These are phyloP conservation scores for Sinapis alba DNA, from an alignment of 441 rosid species.

Conservation along the genomic window DNA sequence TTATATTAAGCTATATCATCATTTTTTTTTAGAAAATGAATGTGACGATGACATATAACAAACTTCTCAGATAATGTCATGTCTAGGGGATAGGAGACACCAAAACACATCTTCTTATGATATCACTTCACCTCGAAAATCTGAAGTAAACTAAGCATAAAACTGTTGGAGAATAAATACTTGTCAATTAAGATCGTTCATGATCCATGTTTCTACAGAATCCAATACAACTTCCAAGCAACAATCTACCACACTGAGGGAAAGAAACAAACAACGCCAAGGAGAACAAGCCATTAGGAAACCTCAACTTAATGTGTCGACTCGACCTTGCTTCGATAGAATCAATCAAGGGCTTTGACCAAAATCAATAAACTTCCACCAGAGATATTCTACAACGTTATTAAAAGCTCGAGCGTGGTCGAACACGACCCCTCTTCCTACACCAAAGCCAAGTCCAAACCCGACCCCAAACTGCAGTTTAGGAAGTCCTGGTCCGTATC, in stretches of 20 bases:
- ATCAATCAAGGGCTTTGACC: background rate
- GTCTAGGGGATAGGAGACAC: too few relatives aligned
- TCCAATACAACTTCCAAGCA: too few relatives aligned
- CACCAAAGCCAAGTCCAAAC: background rate
- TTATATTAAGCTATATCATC: too few relatives aligned
- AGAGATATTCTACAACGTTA: background rate
- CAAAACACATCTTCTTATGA: background rate
- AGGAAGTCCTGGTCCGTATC: constrained; percentile 6
- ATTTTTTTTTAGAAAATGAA: too few relatives aligned
- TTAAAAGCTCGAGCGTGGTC: background rate
- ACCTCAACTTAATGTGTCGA: background rate
- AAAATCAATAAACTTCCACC: background rate
- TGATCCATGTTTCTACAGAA: background rate
- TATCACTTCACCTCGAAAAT: background rate
- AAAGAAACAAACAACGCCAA: background rate
- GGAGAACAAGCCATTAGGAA: background rate
- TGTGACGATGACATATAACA: too few relatives aligned
- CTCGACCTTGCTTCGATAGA: background rate
- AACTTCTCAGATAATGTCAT: background rate
- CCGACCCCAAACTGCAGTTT: background rate
- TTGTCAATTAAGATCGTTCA: background rate
- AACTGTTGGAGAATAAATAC: background rate
- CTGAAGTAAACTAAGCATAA: background rate
- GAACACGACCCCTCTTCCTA: constrained; percentile 1
- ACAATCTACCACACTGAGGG: too few relatives aligned